Conservation (phyloP, 169 alveolate genomes). For the Eimeria brunetti region DNA sequence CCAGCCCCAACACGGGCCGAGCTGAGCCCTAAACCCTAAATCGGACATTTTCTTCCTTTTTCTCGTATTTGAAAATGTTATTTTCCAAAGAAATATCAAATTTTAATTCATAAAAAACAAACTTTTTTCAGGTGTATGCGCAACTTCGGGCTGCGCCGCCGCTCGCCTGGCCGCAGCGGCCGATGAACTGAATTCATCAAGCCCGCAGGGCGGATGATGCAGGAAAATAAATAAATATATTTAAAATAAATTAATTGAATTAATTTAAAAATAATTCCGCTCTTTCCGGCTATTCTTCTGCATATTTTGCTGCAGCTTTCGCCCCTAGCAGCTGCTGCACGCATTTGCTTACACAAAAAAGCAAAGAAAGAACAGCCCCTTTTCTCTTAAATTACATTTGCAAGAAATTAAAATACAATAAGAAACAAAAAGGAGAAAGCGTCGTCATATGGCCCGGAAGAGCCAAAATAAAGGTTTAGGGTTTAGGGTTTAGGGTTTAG, state of each 20-base stretch:
- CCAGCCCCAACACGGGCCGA: background rate
- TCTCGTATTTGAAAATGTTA: background rate
- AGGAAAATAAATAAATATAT: background rate
- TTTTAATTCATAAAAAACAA: background rate
- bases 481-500: background rate
- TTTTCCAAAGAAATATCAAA: background rate
- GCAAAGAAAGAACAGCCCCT: background rate
- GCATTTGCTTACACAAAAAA: background rate
- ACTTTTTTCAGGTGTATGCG: background rate
- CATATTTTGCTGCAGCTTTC: background rate
- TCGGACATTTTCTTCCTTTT: background rate
- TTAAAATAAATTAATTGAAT: background rate
- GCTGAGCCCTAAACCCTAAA: background rate
- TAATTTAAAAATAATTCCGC: background rate
- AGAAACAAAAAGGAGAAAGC: too few relatives aligned
- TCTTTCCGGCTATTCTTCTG: background rate
- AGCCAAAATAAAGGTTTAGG: background rate
- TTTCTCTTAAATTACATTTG: background rate
- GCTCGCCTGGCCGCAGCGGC: background rate
- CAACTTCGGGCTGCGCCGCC: background rate
- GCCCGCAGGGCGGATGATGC: too few relatives aligned
- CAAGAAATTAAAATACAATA: background rate
- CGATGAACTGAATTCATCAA: background rate
- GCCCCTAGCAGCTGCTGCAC: background rate
- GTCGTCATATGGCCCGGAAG: too few relatives aligned